Evolutionary conservation across 2,329 filamentous ascomycete species (phyloP), one percentile per base, ranked within the genome.

Genomic region (Helotiales sp.): DNA sequence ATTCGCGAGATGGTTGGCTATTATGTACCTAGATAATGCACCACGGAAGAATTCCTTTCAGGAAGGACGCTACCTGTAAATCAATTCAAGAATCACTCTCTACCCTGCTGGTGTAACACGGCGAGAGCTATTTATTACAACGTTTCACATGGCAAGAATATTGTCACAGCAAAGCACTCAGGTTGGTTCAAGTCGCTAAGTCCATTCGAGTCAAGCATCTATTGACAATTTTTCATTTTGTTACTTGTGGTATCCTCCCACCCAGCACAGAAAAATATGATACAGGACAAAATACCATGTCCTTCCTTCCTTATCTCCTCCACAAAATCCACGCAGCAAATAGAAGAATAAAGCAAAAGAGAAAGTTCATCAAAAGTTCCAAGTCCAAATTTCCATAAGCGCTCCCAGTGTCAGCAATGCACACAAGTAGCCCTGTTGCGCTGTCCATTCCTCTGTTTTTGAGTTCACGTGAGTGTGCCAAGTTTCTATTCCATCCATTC

Each of bases 401-500:
- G 30, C 43, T 34, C 43, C 60, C 30, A 63, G 30, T 45, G 40
- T 26, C 49, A 63, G 47, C 47, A 15, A 57, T n/a, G 17, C 47
- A 50, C 22, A 37, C 52, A 57, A 34, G 52, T 34, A 24, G 52
- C 52, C 52, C 52, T 57, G 52, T 37, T 34, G n/a, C 49, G 45
- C 45, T 54, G 47, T 49, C 47, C 60, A 26, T 43, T 37, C 47
- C 43, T 37, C 52, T 37, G 52, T 57, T 63, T 63, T 63, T 63
- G n/a, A 63, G 8, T 63, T 54, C 47, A 63, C 60, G 60, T 54
- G 60, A 63, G 63, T 65, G 63, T 61, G 58, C 63, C 63, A 49
- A 45, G 49, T 62, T 67, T 67, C 60, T 67, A 67, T 24, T 63
- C 61, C 65, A 61, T 65, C 63, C 15, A 26, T 52, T 37, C 58